Evolutionary conservation across 345 rosid genomes (phyloP), one percentile per base, ranked within the genome.

Genomic region (Gossypium arboreum): DNA sequence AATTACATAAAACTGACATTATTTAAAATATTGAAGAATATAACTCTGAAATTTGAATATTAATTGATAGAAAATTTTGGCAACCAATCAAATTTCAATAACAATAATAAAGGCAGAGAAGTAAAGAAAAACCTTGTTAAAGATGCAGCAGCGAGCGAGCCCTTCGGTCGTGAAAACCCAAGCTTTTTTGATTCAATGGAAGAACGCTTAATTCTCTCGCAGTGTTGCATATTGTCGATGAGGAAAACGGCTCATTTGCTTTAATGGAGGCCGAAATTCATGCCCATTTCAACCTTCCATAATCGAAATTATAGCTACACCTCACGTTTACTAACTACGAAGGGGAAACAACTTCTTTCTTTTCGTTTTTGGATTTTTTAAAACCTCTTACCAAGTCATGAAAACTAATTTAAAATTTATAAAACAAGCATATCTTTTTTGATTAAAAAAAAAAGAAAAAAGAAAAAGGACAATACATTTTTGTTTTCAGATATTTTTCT

Each of bases 231-330:
- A 4, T 34, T 1, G 7, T 34, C 41, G 7, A 10, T 41, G 25
- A 41, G 25, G 50, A 43, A 64, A 59, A 59, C 15, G 5, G 9
- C 50, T 64, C 27, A 41, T 63, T 39, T 64, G 15, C 68, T 41
- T 63, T 63, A 12, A 16, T 22, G 45, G 0, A 44, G 51, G n/a
- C 71, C 69, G 71, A 45, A 66, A 66, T 66, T 44, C 71, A 66
- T n/a, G 7, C 56, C n/a, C 29, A 15, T 45, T 67, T 47, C 56
- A 67, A 18, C 39, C 56, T 22, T 45, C 12, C 72, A 44, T 18
- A 12, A 7, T 48, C 72, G 57, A 25, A 68, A 68, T 68, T 34
- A 50, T 15, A 50, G 72, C 72, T 48, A 25, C 58, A 68, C 58
- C 72, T 68, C 20, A 6, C 15, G 68, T 39, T 63, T 34, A 24